Evolutionary conservation across 805 yeast genomes (phyloP), one percentile per base, ranked within the genome.

Genomic region (Saccharomycopsis oosterbeekiorum): DNA sequence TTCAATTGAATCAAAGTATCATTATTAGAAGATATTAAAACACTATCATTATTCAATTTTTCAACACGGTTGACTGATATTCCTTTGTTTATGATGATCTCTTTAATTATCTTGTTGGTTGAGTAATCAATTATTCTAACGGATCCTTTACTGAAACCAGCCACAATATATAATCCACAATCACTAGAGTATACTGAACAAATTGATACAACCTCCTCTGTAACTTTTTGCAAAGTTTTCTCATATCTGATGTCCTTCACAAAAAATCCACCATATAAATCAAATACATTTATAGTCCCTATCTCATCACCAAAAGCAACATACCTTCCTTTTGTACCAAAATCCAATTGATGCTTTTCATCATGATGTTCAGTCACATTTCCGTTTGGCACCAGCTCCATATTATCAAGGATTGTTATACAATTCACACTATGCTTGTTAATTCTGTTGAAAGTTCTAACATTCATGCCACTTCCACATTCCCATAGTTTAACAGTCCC

Each of bases 401-500:
- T 8, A 64, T 47, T 26, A 56, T 59, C 17, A 77, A 57, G 1
- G 68, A 64, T 10, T 74, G 72, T 1, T 77, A 69, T 0, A 75
- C 75, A 65, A 29, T 54, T 19, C 19, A 79, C 82, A 2, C 62
- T 60, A 1, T 71, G 55, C 19, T 73, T 71, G 41, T 71, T 73
- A 26, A 67, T 68, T 43, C 81, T 73, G 8, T 67, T 64, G 58
- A 82, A 76, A 42, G 74, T 70, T 66, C 77, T 72, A 4, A 86
- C 68, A 9, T 71, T 67, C 19, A 67, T 59, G 1, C 85, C 89
- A 0, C 78, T 67, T 0, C 88, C 85, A 69, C 89, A 81, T 66
- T 87, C 93, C 92, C 91, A 88, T 42, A 89, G 68, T 53, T 73
- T 76, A 1, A 85, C 74, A 0, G 80, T 68, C 0, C 89, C 89